These are phyloP conservation scores for Aspergillus sp. DNA, from an alignment of 2,329 filamentous ascomycete species.

Conservation along the genomic window DNA sequence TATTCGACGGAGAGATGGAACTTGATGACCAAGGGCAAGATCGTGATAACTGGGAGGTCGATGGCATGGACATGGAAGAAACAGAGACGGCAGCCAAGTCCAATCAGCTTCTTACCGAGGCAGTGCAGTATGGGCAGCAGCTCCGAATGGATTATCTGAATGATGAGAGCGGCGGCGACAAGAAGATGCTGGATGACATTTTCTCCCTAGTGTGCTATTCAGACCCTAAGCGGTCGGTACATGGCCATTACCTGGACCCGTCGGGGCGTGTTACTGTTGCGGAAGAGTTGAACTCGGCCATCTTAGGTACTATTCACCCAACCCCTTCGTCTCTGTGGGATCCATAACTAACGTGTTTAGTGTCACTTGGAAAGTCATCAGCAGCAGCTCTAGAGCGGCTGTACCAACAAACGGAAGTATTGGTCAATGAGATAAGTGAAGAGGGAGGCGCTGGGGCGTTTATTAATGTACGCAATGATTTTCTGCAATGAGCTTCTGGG, in stretches of 20 bases:
- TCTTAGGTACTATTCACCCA: conserved; percentile 65
- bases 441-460: conserved; percentile 81
- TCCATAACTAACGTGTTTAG: conserved; percentile 48
- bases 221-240: conserved; percentile 73
- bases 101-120: conserved; percentile 63
- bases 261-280: conserved; percentile 75
- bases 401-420: conserved; percentile 79
- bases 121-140: conserved; percentile 75
- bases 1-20: conserved; percentile 58
- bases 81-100: conserved; percentile 37
- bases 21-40: conserved; percentile 52
- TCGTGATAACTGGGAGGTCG: conserved; percentile 36
- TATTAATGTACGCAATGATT: conserved; percentile 65
- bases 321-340: background rate
- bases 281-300: conserved; percentile 91
- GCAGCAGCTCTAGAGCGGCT: conserved; percentile 81
- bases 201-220: conserved; percentile 86
- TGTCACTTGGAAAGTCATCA: conserved; percentile 85
- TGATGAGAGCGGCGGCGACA: conserved; percentile 68
- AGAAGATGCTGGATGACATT: conserved; percentile 75
- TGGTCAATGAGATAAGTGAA: conserved; percentile 78
- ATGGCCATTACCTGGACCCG: conserved; percentile 75
- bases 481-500: conserved; percentile 37
- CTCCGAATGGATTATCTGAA: conserved; percentile 74
- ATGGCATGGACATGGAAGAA: conserved; percentile 59